Evolutionary conservation across 2,329 filamentous ascomycete genomes (phyloP).

Genomic region (Colletotrichum falcatum): DNA sequence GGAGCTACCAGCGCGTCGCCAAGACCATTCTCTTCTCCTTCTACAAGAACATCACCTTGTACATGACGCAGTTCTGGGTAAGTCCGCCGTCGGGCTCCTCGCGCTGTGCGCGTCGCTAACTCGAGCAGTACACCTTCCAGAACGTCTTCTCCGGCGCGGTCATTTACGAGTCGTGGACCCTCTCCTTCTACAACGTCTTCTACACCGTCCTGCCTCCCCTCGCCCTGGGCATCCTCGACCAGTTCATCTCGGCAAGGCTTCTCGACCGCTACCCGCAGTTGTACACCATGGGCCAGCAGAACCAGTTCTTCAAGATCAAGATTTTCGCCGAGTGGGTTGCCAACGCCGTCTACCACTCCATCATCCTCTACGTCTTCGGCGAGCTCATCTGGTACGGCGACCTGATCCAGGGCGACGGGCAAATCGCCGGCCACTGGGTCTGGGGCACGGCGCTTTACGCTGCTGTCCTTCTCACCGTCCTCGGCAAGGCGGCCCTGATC

Average conservation of each 20-base stretch:
- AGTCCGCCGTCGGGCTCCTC: conserved; percentile 50
- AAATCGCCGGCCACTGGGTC: conserved; percentile 92
- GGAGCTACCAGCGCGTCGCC: conserved; percentile 97
- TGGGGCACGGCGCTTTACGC: conserved; percentile 98
- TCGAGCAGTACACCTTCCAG: conserved; percentile 87
- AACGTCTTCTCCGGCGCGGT: conserved; percentile 98
- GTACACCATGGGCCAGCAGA: conserved; percentile 92
- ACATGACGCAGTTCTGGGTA: conserved; percentile 99
- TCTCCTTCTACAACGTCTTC: conserved; percentile 99
- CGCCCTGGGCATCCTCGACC: conserved; percentile 95
- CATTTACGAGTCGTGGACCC: conserved; percentile 98
- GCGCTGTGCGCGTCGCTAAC: conserved; percentile 44
- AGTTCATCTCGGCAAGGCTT: conserved; percentile 94
- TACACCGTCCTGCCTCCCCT: conserved; percentile 95
- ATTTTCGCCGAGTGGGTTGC: conserved; percentile 93
- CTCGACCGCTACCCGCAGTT: conserved; percentile 96
- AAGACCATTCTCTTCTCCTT: conserved; percentile 99
- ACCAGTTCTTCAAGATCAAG: conserved; percentile 91
- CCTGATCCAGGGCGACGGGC: conserved; percentile 81
- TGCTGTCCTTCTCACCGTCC: conserved; percentile 89
- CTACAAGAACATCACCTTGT: conserved; percentile 98
- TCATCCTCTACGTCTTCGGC: conserved; percentile 89
- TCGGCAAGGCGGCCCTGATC: conserved; percentile 93
- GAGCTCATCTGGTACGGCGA: conserved; percentile 87
- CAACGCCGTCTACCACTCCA: conserved; percentile 95